phyloP scores from a whole-genome alignment of 2,329 filamentous ascomycete genomes.

The Colletotrichum paranaense region DNA sequence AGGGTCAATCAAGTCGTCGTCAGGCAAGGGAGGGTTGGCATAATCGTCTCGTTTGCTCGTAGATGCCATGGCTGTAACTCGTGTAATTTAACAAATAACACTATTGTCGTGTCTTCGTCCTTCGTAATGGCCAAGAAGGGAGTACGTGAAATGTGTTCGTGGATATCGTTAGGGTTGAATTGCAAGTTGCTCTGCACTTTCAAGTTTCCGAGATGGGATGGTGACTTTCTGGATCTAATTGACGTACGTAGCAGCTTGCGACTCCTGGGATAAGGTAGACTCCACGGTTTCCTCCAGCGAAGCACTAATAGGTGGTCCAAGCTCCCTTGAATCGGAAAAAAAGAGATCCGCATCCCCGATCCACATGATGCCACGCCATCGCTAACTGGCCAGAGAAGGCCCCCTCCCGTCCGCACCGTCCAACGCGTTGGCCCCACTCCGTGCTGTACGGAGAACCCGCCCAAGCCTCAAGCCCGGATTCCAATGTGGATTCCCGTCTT shows the following conservation, averaged over 20 bases:
- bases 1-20: conserved; percentile 81
- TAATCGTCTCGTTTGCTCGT: conserved; percentile 66
- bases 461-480: neutral
- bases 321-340: conserved; percentile 39
- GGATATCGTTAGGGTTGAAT: neutral
- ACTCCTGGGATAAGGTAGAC: conserved; percentile 15
- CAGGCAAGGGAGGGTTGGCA: conserved; percentile 69
- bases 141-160: neutral
- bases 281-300: conserved; percentile 43
- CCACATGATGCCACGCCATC: neutral
- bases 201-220: conserved; percentile 3
- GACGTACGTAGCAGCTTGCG: conserved; percentile 31
- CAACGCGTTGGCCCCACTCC: neutral
- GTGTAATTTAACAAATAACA: neutral
- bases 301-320: conserved; percentile 39
- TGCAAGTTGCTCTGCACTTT: too few species aligned
- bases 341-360: conserved; percentile 20
- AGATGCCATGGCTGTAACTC: conserved; percentile 54
- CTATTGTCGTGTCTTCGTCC: neutral
- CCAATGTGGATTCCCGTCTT: neutral
- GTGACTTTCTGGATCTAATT: neutral
- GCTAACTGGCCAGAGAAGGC: neutral
- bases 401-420: too few species aligned
- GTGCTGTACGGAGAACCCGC: neutral
- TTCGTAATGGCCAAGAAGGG: neutral